Base-by-base conservation (phyloP, 805 yeast genomes). In the Kuraishia cidri region DNA sequence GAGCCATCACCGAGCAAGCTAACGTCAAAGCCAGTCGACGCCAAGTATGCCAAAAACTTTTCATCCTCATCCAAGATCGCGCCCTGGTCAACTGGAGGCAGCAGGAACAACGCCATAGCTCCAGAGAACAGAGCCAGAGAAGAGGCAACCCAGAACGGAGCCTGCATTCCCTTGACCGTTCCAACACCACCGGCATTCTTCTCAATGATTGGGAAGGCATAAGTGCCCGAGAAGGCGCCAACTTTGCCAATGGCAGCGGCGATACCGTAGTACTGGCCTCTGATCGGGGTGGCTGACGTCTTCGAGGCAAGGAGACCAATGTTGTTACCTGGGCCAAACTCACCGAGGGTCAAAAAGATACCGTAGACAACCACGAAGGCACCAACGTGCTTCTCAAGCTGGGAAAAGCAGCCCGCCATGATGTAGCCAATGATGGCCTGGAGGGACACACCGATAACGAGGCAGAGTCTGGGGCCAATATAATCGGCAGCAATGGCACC, bases 261-360 rank as follows among this genome's bases (percentile, higher is more conserved):
- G 45, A 86, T 66, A 47, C 92, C 92, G 52, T 88, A 88, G 59
- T 81, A 84, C 47, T 82, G 82, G 37, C 96, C 97, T 62, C 97
- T 78, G 36, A 87, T 71, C 15, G 95, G 78, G 7, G 95, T 79
- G 29, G 95, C 81, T 30, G 79, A 70, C 5, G 95, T 80, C 59
- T 87, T 87, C 26, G 95, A 72, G 14, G 95, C 94, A 40, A 88
- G 65, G 35, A 83, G 60, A 44, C 97, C 97, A 54, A 83, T 80
- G 58, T 83, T 85, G 58, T 87, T 85, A 61, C 97, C 97, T 10
- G 94, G 88, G 20, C 95, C 94, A 56, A 88, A 82, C 58, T 90
- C 97, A 48, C 97, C 97, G 31, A 85, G 66, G 5, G 95, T 67
- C 54, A 75, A 63, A 56, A 86, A 90, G 42, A 90, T 76, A 62